Evolutionary conservation across 768 basidiomycete species (phyloP).

Genomic region (Phallus indusiatus): DNA sequence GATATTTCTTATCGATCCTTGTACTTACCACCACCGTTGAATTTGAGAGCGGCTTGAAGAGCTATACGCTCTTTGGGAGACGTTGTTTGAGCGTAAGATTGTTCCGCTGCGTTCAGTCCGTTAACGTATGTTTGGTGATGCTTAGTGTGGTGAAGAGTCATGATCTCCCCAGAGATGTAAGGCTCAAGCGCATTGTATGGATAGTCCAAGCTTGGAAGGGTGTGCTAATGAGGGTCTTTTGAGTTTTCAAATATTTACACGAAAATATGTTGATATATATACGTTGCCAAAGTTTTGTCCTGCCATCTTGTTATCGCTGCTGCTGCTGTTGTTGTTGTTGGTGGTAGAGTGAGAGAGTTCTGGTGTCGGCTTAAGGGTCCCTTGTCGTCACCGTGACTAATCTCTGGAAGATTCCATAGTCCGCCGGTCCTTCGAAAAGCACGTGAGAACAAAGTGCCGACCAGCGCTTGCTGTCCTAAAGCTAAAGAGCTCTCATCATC

Average conservation of each 20-base stretch:
- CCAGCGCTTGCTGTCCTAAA: too few relatives aligned
- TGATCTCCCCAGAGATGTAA: constrained; percentile 86
- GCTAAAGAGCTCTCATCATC: too few relatives aligned
- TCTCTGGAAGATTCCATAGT: background rate
- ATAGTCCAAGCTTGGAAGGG: constrained; percentile 68
- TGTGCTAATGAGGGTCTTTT: constrained; percentile 25
- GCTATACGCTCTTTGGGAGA: constrained; percentile 76
- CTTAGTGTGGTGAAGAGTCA: constrained; percentile 90
- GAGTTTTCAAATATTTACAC: background rate
- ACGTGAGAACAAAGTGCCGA: too few relatives aligned
- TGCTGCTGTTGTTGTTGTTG: background rate
- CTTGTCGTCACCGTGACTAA: background rate
- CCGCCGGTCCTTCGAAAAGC: background rate
- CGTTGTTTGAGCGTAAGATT: constrained; percentile 53
- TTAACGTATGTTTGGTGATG: constrained; percentile 95
- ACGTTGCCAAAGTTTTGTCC: background rate
- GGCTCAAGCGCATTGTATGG: constrained; percentile 87
- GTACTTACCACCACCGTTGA: constrained; percentile 85
- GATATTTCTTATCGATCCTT: background rate
- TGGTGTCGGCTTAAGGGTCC: too few relatives aligned
- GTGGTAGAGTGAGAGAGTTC: background rate
- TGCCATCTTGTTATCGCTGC: background rate
- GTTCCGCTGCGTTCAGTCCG: constrained; percentile 84
- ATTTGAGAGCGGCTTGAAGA: constrained; percentile 86
- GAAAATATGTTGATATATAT: background rate